phyloP scores from a whole-genome alignment of 2,329 filamentous ascomycete genomes.

The Calonectria hongkongensis region DNA sequence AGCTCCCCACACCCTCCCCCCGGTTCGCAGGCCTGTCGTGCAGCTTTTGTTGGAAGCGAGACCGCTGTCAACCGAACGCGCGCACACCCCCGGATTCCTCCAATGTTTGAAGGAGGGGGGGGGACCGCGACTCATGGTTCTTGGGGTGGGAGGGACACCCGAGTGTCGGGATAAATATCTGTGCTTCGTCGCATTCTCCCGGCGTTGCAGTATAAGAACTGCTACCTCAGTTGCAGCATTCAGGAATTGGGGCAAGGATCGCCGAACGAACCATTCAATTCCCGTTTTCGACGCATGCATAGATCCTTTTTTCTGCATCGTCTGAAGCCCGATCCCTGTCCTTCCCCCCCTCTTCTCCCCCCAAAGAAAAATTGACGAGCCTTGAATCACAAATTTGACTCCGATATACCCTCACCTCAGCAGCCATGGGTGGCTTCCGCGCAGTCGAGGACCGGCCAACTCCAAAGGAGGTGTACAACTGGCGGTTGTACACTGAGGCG shows the following conservation, averaged over 20 bases:
- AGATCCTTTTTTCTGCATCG: not conserved
- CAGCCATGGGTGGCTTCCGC: conserved; percentile 62
- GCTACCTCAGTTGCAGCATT: conserved; percentile 24
- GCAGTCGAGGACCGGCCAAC: conserved; percentile 74
- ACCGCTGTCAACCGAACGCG: conserved; percentile 23
- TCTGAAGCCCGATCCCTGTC: not conserved
- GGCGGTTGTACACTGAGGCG: conserved; percentile 68
- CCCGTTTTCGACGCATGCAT: conserved; percentile 9
- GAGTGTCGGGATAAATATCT: conserved; percentile 50
- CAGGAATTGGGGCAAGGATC: conserved; percentile 38
- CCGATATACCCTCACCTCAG: conserved; percentile 9
- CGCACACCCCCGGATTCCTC: conserved; percentile 47
- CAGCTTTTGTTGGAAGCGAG: conserved; percentile 25
- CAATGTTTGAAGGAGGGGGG: conserved; percentile 5
- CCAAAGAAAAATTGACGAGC: not conserved
- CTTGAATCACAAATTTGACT: not conserved
- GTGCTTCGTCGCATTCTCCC: conserved; percentile 33
- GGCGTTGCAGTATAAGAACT: conserved; percentile 29
- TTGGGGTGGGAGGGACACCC: not conserved
- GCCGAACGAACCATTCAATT: conserved; percentile 24
- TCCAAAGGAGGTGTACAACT: conserved; percentile 73
- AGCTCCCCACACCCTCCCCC: conserved; percentile 31
- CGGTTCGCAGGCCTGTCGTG: conserved; percentile 15
- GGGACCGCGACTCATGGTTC: conserved; percentile 29
- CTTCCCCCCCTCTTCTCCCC: too few species aligned